phyloP scores from a whole-genome alignment of 306 rosid genomes.

The Lupinus albus region DNA sequence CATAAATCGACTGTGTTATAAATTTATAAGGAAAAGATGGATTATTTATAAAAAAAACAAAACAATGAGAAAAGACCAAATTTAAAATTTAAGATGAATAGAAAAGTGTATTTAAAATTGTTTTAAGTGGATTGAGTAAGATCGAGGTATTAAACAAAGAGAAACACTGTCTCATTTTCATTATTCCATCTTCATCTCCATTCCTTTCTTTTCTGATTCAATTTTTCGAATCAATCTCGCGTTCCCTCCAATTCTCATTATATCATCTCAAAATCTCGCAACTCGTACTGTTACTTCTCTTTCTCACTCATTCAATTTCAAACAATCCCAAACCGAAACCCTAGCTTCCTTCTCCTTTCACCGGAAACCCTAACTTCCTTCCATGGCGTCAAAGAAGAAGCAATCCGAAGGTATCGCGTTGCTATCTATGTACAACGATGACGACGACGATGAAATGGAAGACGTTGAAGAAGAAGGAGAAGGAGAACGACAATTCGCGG shows the following conservation, averaged over 20 bases:
- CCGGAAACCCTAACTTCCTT: conserved; percentile 46
- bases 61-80: too few species aligned
- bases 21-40: too few species aligned
- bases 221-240: neutral
- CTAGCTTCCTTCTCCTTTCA: neutral
- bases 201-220: neutral
- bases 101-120: too few species aligned
- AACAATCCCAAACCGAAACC: neutral
- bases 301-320: neutral
- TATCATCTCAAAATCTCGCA: neutral
- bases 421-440: conserved; percentile 79
- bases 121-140: too few species aligned
- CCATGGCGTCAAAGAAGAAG: conserved; percentile 72
- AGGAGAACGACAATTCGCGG: conserved; percentile 12
- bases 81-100: too few species aligned
- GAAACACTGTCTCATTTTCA: too few species aligned
- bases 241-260: neutral
- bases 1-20: too few species aligned
- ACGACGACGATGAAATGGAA: conserved; percentile 71
- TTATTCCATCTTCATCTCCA: neutral
- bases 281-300: too few species aligned
- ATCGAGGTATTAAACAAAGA: too few species aligned
- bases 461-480: conserved; percentile 48
- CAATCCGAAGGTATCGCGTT: conserved; percentile 79
- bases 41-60: too few species aligned